Conservation (phyloP, 2,329 filamentous ascomycete genomes). For the Colletotrichum sp. region DNA sequence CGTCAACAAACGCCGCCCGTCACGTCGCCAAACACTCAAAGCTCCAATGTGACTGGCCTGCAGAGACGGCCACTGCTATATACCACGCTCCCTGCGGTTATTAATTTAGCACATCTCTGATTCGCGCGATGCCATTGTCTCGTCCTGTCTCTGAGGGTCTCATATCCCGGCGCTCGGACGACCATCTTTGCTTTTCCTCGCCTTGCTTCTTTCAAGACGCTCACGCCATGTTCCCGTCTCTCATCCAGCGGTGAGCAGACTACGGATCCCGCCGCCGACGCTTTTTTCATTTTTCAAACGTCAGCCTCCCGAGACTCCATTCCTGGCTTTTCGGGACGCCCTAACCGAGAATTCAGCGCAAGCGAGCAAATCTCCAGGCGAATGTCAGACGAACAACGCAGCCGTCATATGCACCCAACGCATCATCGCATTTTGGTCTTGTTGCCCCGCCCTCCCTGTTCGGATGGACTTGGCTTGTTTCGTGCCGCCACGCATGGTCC, state of each 20-base stretch:
- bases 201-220: slow-evolving; percentile 11
- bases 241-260: slow-evolving; percentile 14
- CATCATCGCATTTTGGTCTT: not conserved
- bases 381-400: not conserved
- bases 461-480: slow-evolving; percentile 1
- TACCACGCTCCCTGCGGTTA: slow-evolving; percentile 6
- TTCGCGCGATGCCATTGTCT: slow-evolving; percentile 14
- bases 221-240: slow-evolving; percentile 11
- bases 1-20: slow-evolving; percentile 9
- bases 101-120: not conserved
- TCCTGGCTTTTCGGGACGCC: not conserved
- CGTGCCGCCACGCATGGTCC: not conserved
- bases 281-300: not conserved
- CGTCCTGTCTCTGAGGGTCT: slow-evolving; percentile 13
- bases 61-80: not conserved
- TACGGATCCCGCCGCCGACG: not conserved
- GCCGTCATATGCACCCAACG: not conserved
- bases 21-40: not conserved
- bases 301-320: slow-evolving; percentile 7
- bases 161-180: slow-evolving; percentile 6
- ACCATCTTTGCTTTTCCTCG: slow-evolving; percentile 9
- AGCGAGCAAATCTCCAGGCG: not conserved
- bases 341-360: not conserved
- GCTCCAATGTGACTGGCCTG: not conserved
- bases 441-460: not conserved